A percentile compares a stretch with the other conserved stretches of the same genome.
Conservation (phyloP, 2,329 filamentous ascomycete genomes). For the Pleoardoris graminearum region DNA sequence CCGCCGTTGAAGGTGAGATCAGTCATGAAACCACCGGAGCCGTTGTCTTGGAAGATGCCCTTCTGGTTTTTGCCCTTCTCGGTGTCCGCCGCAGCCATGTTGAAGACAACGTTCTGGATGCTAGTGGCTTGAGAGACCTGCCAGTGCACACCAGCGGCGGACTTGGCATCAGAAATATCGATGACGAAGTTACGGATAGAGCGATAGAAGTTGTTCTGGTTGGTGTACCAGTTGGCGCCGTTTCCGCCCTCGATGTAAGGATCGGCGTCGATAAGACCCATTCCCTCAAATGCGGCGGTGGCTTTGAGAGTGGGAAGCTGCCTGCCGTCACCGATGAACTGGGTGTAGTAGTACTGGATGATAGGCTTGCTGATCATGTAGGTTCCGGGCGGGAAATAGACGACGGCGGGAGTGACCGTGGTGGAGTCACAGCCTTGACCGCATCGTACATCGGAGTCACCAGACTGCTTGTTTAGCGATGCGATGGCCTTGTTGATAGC, state of each 20-base stretch:
- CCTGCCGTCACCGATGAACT: slow-evolving; percentile 81
- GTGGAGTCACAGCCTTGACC: slow-evolving; percentile 79
- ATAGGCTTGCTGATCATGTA: slow-evolving; percentile 62
- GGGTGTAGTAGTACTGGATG: slow-evolving; percentile 88
- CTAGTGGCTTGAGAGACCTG: slow-evolving; percentile 68
- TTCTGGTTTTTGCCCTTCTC: slow-evolving; percentile 53
- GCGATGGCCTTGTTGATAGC: slow-evolving; percentile 83
- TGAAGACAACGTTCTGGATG: slow-evolving; percentile 65
- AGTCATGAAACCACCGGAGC: slow-evolving; percentile 63
- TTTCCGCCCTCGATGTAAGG: slow-evolving; percentile 72
- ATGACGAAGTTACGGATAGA: slow-evolving; percentile 59
- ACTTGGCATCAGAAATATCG: slow-evolving; percentile 48
- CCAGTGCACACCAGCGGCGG: slow-evolving; percentile 64
- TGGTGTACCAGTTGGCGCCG: slow-evolving; percentile 55
- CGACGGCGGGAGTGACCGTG: slow-evolving; percentile 79
- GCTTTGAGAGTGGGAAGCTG: slow-evolving; percentile 73
- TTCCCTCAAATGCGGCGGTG: slow-evolving; percentile 68
- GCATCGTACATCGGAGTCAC: slow-evolving; percentile 72
- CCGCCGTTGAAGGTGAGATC: slow-evolving; percentile 66
- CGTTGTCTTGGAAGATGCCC: slow-evolving; percentile 64
- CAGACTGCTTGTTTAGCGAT: slow-evolving; percentile 20
- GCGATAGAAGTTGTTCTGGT: slow-evolving; percentile 61
- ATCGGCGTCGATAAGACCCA: slow-evolving; percentile 86
- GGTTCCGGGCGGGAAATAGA: slow-evolving; percentile 70
- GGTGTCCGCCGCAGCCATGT: slow-evolving; percentile 53